A percentile compares a stretch with the other conserved stretches of the same genome.
phyloP scores from a whole-genome alignment of 768 basidiomycete species.

The Suillus sp. region DNA sequence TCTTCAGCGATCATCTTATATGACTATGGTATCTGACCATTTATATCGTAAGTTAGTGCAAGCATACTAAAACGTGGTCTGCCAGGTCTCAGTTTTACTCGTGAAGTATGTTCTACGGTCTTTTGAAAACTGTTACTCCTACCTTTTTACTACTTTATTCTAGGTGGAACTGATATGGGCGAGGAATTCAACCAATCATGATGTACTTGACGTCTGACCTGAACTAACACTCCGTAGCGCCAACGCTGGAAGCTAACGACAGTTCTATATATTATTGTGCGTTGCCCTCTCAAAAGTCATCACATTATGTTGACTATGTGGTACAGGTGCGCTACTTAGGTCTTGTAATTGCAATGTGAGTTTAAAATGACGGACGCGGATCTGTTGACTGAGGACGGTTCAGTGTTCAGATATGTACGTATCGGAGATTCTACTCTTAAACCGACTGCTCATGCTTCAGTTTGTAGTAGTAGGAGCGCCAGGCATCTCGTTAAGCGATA shows the following conservation, averaged over 20 bases:
- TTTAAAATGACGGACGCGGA: neutral
- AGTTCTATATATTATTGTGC: conserved; percentile 3
- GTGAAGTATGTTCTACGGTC: neutral
- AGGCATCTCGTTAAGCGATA: neutral
- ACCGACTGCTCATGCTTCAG: neutral
- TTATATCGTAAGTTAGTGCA: neutral
- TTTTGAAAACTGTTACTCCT: neutral
- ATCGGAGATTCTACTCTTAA: neutral
- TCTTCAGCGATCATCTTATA: conserved; percentile 3
- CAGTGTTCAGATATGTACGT: conserved; percentile 1
- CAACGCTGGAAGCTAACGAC: neutral
- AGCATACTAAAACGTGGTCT: neutral
- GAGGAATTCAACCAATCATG: neutral
- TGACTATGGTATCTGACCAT: conserved; percentile 1
- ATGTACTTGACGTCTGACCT: neutral
- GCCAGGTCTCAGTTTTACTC: neutral
- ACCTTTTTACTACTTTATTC: neutral
- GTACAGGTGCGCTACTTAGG: conserved; percentile 3
- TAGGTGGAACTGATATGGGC: conserved; percentile 5
- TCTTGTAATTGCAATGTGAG: conserved; percentile 1
- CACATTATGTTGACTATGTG: neutral
- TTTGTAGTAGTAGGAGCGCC: neutral
- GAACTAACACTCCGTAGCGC: neutral
- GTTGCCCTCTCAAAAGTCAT: too few species aligned
- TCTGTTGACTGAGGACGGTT: neutral